Conservation (phyloP, 345 rosid genomes). For the Citrus medica region DNA sequence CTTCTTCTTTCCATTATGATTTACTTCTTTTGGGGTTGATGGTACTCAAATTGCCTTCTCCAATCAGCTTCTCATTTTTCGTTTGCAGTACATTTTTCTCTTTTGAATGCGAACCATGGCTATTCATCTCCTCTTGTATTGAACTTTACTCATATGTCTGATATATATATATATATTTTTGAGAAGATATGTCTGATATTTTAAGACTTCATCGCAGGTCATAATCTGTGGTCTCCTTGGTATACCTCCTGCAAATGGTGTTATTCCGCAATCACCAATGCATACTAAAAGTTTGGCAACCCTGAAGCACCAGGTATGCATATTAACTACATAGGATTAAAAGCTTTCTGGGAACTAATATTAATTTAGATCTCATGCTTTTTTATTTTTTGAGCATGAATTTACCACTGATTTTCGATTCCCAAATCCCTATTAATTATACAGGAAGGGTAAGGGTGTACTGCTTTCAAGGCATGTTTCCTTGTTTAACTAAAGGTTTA, state of each 20-base stretch:
- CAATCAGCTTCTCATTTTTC: neutral
- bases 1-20: constrained; percentile 85
- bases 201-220: constrained; percentile 35
- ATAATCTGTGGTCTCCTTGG: constrained; percentile 75
- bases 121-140: constrained; percentile 7
- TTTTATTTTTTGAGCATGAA: neutral
- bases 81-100: neutral
- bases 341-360: neutral
- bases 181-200: constrained; percentile 6
- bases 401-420: neutral
- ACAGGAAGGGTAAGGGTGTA: neutral
- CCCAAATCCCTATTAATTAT: neutral
- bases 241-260: constrained; percentile 81
- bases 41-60: constrained; percentile 37
- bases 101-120: neutral
- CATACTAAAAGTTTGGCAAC: constrained; percentile 85
- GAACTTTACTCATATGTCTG: constrained; percentile 2
- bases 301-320: constrained; percentile 66
- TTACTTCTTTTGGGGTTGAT: constrained; percentile 84
- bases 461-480: neutral
- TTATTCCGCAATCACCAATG: constrained; percentile 88
- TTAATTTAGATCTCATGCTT: neutral
- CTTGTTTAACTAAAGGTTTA: neutral
- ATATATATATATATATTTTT: too few species aligned
- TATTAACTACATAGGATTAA: neutral